Evolutionary conservation across 164 flowering plant genomes (phyloP).

Genomic region (Hamamelis virginiana): DNA sequence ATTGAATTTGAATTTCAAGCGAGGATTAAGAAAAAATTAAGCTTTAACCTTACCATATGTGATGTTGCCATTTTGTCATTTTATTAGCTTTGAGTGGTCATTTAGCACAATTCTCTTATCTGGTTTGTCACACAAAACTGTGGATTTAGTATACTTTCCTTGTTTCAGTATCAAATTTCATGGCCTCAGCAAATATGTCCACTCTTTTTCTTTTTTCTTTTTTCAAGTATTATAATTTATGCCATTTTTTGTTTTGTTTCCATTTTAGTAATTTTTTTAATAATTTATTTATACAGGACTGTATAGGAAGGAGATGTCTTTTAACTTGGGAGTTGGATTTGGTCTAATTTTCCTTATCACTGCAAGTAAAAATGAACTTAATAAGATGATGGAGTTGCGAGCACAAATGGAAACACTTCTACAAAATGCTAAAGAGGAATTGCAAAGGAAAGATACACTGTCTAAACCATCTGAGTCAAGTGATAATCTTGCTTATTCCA

Average conservation of each 20-base stretch:
- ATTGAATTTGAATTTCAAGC: no score
- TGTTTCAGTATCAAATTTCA: no score
- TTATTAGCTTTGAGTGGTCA: not conserved
- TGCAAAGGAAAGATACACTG: slow-evolving; percentile 23
- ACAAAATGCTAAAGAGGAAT: slow-evolving; percentile 36
- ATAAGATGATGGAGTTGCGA: slow-evolving; percentile 48
- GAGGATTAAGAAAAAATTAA: no score
- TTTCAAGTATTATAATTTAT: not conserved
- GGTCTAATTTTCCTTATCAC: slow-evolving; percentile 50
- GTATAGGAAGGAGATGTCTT: slow-evolving; percentile 27
- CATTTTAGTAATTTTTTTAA: not conserved
- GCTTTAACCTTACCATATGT: no score
- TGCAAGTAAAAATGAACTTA: slow-evolving; percentile 47
- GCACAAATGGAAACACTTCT: slow-evolving; percentile 49
- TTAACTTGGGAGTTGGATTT: slow-evolving; percentile 56
- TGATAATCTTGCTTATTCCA: slow-evolving; percentile 18
- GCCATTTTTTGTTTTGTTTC: no score
- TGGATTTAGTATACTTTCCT: no score
- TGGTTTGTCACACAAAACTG: not conserved
- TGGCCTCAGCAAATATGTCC: no score
- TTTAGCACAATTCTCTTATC: not conserved
- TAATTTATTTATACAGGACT: slow-evolving; percentile 20
- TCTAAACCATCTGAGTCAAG: slow-evolving; percentile 10
- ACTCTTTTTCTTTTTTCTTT: not conserved
- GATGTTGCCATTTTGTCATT: no score